Base-by-base conservation (phyloP, 2,329 filamentous ascomycete genomes). In the Chalaropsis ovoidea region DNA sequence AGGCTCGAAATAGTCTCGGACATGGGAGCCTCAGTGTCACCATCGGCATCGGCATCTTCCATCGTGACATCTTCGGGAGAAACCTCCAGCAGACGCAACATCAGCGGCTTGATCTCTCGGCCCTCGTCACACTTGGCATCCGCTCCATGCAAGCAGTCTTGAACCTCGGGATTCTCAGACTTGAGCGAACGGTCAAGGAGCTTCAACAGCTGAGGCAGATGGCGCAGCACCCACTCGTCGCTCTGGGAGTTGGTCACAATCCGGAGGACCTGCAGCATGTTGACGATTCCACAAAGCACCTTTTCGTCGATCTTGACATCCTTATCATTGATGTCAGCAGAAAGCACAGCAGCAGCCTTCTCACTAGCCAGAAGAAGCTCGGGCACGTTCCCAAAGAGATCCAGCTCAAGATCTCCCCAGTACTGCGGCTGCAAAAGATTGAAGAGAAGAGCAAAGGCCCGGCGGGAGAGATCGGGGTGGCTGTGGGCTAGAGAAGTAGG, bases 351-450 rank as follows among this genome's bases (percentile, higher is more conserved):
- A 10, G 80, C 76, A 1, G 89, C 86, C 75, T 90, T 92, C 10
- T 97, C 94, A 62, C 88, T 86, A 1, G 87, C 85, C 13, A 96
- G 78, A 65, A 96, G 88, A 52, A 89, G 85, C 69, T 96, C 92
- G 0, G 91, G 94, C 65, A 93, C 87, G 71, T 94, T 95, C 2
- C 64, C 67, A 71, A 96, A 94, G 69, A 97, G 80, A 71, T 97
- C 93, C 22, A 97, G 81, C 62, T 96, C 91, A 42, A 96, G 79
- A 72, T 97, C 92, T 43, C 86, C 88, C 95, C 94, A 99, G 72
- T 92, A 91, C 45, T 87, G 85, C 17, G 90, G 86, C 67, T 93
- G 90, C 27, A 99, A 79, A 45, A 99, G 81, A 71, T 94, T 91
- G 70, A 89, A 84, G 22, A 99, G 80, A 62, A 97, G 80, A 22